These are phyloP conservation scores for Cyclocybe cylindracea DNA, from an alignment of 768 basidiomycete species.

Conservation along the genomic window DNA sequence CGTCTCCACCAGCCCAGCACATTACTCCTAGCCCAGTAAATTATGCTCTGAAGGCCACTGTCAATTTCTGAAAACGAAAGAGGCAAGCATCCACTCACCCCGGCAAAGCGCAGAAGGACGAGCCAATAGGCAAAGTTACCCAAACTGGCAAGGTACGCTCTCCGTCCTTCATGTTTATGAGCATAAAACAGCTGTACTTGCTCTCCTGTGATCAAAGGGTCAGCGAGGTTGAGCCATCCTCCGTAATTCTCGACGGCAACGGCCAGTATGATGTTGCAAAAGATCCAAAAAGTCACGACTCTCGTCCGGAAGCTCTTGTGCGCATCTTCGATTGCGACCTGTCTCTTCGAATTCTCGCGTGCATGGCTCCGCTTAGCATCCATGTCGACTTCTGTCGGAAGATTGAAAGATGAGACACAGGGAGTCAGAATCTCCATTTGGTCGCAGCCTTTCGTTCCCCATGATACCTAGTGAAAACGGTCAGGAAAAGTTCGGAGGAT, in stretches of 20 bases:
- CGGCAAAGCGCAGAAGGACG: too few relatives aligned
- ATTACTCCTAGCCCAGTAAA: too few relatives aligned
- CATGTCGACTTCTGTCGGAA: slow-evolving; percentile 87
- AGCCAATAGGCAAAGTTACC: too few relatives aligned
- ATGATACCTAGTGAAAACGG: slow-evolving; percentile 45
- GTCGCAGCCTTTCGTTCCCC: slow-evolving; percentile 96
- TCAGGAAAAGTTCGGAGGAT: too few relatives aligned
- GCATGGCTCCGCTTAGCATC: slow-evolving; percentile 91
- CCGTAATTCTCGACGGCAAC: slow-evolving; percentile 78
- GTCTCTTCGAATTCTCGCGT: slow-evolving; percentile 82
- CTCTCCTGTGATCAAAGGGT: too few relatives aligned
- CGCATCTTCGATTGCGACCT: slow-evolving; percentile 83
- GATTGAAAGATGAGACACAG: slow-evolving; percentile 84
- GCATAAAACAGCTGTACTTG: too few relatives aligned
- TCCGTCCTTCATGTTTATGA: too few relatives aligned
- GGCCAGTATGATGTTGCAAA: slow-evolving; percentile 65
- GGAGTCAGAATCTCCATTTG: slow-evolving; percentile 86
- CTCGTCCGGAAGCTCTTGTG: slow-evolving; percentile 94
- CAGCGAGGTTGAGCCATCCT: slow-evolving; percentile 45
- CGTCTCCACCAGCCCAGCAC: too few relatives aligned
- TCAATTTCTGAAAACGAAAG: too few relatives aligned
- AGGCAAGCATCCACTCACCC: too few relatives aligned
- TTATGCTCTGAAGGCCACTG: too few relatives aligned
- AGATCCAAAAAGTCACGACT: slow-evolving; percentile 82
- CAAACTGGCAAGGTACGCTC: too few relatives aligned